Percentiles rank a stretch among this genome's conserved stretches.
Conservation (phyloP, 2,329 filamentous ascomycete species). For the Fusarium chaquense region DNA sequence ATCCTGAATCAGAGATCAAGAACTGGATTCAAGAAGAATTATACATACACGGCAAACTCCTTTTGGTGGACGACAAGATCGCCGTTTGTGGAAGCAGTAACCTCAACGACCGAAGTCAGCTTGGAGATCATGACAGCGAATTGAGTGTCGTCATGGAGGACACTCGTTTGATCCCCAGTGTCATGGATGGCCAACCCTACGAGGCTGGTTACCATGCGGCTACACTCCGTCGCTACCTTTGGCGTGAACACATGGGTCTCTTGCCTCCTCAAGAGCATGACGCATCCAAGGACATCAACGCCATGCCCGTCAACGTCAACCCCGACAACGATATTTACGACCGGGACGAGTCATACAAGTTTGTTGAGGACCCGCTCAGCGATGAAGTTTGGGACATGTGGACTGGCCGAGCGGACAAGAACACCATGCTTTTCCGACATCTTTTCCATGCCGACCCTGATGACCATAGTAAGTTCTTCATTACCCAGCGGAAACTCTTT, state of each 20-base stretch:
- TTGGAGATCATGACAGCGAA: constrained; percentile 91
- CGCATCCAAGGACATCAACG: constrained; percentile 75
- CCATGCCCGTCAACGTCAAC: constrained; percentile 75
- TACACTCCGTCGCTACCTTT: constrained; percentile 83
- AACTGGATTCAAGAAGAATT: constrained; percentile 97
- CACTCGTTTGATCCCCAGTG: constrained; percentile 74
- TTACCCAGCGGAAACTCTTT: no score
- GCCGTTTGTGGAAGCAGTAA: constrained; percentile 91
- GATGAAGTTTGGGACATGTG: constrained; percentile 77
- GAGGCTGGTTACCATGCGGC: constrained; percentile 85
- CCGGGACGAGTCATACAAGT: constrained; percentile 70
- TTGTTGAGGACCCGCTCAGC: constrained; percentile 78
- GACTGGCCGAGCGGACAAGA: constrained; percentile 75
- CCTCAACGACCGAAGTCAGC: constrained; percentile 89
- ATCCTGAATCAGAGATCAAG: constrained; percentile 79
- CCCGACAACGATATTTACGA: constrained; percentile 73
- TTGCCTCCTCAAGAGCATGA: constrained; percentile 79
- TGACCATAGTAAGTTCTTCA: constrained; percentile 71
- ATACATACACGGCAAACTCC: constrained; percentile 92
- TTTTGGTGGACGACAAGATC: constrained; percentile 88
- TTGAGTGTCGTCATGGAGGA: constrained; percentile 92
- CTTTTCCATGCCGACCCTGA: constrained; percentile 92
- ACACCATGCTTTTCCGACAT: constrained; percentile 81
- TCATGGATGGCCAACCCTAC: constrained; percentile 83
- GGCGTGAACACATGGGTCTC: constrained; percentile 91